Evolutionary conservation across 441 rosid species (phyloP), one percentile per base, ranked within the genome.

Genomic region (Croton setiger): DNA sequence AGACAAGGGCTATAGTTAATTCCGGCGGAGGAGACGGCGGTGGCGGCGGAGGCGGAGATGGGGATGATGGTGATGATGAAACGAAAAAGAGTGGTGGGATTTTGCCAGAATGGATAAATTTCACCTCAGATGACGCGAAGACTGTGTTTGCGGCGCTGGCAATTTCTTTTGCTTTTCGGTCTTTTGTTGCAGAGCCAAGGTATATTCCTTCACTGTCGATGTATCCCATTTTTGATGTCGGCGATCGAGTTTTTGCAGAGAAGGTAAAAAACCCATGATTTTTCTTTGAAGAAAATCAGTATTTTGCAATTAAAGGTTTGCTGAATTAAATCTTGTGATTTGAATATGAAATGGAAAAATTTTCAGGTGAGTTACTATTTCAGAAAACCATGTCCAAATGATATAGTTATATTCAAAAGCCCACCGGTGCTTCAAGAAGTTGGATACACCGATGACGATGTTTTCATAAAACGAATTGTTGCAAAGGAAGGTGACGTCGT

Each of bases 161-260:
- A 17, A 79, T 95, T n/a, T 89, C 96, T 13, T 66, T 90, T 36
- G 99, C 98, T 18, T 95, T 95, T 79, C 80, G 97, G 73, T 60
- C 86, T 55, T 89, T 95, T 62, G 80, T 92, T 57, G 98, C 97
- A 14, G 99, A 95, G 86, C 97, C 98, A 1, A 85, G 98, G 81
- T 95, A 78, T 73, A 95, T 94, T 76, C 98, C 99, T 79, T 92
- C 97, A 67, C 75, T 94, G 86, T 94, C 98, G 33, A 95, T 95
- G 99, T 94, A 88, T 86, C 99, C 99, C 39, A 92, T 96, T n/a
- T 92, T 94, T 77, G 96, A 92, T 80, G 97, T 90, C 27, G 98
- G 99, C 56, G 99, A 95, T 71, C 85, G 95, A 76, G 72, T 95
- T 65, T 89, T 92, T 70, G 96, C 97, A 13, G 97, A 95, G 84